Evolutionary conservation across 192 early-diverging fungal genomes (phyloP).

Genomic region (Coemansia sp.): DNA sequence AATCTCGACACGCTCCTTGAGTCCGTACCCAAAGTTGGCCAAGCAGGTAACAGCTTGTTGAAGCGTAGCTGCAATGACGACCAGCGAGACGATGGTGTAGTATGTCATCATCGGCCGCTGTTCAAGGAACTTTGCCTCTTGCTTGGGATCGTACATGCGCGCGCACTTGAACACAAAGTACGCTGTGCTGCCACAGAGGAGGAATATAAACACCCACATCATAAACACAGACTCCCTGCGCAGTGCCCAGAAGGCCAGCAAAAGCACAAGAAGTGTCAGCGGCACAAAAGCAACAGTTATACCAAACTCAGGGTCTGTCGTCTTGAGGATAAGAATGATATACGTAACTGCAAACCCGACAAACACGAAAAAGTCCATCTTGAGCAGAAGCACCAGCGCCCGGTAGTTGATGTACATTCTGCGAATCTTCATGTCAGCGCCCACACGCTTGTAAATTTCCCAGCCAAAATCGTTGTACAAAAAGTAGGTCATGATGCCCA

Average conservation of each 20-base stretch:
- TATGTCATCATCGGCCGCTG: constrained; percentile 52
- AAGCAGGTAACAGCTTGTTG: constrained; percentile 39
- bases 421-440: constrained; percentile 54
- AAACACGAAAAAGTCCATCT: constrained; percentile 54
- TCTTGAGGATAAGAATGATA: constrained; percentile 58
- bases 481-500: constrained; percentile 40
- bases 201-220: constrained; percentile 48
- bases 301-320: constrained; percentile 49
- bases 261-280: constrained; percentile 39
- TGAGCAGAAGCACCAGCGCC: constrained; percentile 49
- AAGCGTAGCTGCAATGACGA: constrained; percentile 37
- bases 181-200: constrained; percentile 40
- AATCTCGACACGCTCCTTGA: constrained; percentile 50
- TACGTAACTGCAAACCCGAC: constrained; percentile 54
- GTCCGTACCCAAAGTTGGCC: constrained; percentile 52
- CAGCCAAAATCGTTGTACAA: constrained; percentile 56
- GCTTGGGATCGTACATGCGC: constrained; percentile 51
- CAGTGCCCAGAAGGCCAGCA: constrained; percentile 51
- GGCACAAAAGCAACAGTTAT: constrained; percentile 50
- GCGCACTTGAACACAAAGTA: constrained; percentile 54
- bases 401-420: constrained; percentile 56
- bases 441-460: constrained; percentile 57
- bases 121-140: constrained; percentile 38
- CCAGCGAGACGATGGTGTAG: constrained; percentile 45
- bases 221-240: constrained; percentile 29